These are phyloP conservation scores for Candida sp. DNA, from an alignment of 1,139 yeast species.

Conservation along the genomic window DNA sequence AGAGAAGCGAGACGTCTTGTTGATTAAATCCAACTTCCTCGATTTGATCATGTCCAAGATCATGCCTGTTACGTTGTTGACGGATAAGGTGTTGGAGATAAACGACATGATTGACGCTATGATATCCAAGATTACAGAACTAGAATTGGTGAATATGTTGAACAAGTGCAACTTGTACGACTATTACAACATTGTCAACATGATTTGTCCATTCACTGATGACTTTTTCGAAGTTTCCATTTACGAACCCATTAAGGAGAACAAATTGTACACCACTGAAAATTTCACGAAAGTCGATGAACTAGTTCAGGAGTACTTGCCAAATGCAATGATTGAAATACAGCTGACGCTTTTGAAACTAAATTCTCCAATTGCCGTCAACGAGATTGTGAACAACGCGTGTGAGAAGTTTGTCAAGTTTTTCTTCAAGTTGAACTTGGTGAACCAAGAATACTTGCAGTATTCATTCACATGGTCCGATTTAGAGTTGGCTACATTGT, in stretches of 20 bases:
- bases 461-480: slow-evolving; percentile 56
- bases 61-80: slow-evolving; percentile 46
- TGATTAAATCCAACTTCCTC: slow-evolving; percentile 59
- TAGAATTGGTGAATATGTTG: slow-evolving; percentile 49
- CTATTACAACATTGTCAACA: slow-evolving; percentile 63
- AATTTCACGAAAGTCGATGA: slow-evolving; percentile 45
- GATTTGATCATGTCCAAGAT: slow-evolving; percentile 63
- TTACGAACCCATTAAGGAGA: slow-evolving; percentile 68
- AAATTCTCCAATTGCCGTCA: slow-evolving; percentile 66
- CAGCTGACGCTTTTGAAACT: slow-evolving; percentile 61
- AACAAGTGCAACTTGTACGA: slow-evolving; percentile 55
- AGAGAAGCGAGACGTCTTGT: slow-evolving; percentile 35
- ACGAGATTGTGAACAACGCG: slow-evolving; percentile 54
- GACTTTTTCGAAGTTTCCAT: slow-evolving; percentile 57
- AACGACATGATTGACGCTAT: slow-evolving; percentile 35
- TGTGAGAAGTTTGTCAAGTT: slow-evolving; percentile 55
- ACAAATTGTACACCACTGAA: slow-evolving; percentile 56
- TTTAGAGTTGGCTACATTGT: slow-evolving; percentile 62
- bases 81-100: slow-evolving; percentile 44
- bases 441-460: slow-evolving; percentile 45
- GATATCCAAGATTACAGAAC: slow-evolving; percentile 38
- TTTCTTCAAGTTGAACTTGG: slow-evolving; percentile 50
- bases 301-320: slow-evolving; percentile 53
- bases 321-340: slow-evolving; percentile 64
- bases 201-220: slow-evolving; percentile 65